Evolutionary conservation across 2,329 filamentous ascomycete species (phyloP).

Genomic region (Phialophora macrospora): DNA sequence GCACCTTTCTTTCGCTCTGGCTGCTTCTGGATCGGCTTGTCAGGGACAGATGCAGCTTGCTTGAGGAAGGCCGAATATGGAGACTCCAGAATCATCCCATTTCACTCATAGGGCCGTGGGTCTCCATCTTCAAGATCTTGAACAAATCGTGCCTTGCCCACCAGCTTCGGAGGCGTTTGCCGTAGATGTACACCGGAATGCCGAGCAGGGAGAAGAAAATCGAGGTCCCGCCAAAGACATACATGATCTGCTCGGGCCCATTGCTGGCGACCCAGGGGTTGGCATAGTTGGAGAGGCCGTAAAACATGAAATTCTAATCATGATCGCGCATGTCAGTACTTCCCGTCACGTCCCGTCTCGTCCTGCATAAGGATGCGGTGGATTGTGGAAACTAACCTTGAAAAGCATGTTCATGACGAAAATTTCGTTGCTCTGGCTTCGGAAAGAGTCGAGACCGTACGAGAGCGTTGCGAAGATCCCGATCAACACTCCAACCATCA

Average conservation of each 20-base stretch:
- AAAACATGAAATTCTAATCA: conserved; percentile 43
- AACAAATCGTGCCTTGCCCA: conserved; percentile 35
- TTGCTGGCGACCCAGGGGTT: conserved; percentile 40
- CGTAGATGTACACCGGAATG: conserved; percentile 42
- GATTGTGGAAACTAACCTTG: conserved; percentile 32
- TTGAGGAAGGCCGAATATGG: not conserved
- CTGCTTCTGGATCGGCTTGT: not conserved
- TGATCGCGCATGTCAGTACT: not conserved
- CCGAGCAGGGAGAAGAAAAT: conserved; percentile 39
- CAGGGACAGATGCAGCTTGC: not conserved
- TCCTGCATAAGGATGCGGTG: not conserved
- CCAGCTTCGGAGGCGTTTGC: conserved; percentile 37
- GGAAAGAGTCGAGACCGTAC: conserved; percentile 42
- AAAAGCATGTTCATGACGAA: conserved; percentile 44
- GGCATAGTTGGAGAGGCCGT: conserved; percentile 41
- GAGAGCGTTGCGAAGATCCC: conserved; percentile 39
- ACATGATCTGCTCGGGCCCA: conserved; percentile 41
- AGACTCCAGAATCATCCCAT: conserved; percentile 23
- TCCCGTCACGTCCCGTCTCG: not conserved
- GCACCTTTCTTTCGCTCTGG: too few species aligned
- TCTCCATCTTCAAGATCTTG: conserved; percentile 35
- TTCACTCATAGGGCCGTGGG: conserved; percentile 25
- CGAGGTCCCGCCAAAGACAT: conserved; percentile 41
- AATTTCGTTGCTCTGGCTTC: conserved; percentile 41
- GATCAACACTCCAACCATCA: conserved; percentile 41